phyloP scores from a whole-genome alignment of 2,329 filamentous ascomycete genomes.

The Paecilomyces variotii region DNA sequence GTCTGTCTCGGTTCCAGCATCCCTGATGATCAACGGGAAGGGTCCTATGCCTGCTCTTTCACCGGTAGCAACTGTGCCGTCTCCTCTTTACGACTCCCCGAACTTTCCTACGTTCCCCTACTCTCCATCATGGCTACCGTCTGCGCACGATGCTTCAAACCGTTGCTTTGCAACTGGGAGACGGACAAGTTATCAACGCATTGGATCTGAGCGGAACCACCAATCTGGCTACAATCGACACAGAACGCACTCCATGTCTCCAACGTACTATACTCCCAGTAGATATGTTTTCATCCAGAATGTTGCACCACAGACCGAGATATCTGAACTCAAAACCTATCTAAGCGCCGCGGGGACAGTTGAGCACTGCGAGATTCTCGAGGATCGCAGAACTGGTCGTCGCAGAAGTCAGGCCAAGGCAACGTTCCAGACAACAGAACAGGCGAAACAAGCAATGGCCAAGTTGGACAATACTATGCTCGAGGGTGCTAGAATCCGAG shows the following conservation, averaged over 20 bases:
- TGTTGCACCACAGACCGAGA: conserved; percentile 21
- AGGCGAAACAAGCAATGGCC: conserved; percentile 26
- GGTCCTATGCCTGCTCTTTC: not conserved
- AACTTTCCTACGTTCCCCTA: not conserved
- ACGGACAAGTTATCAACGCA: not conserved
- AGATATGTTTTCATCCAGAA: conserved; percentile 17
- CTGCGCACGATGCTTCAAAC: not conserved
- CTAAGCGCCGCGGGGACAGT: conserved; percentile 22
- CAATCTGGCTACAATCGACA: not conserved
- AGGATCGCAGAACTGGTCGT: conserved; percentile 13
- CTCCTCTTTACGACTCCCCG: not conserved
- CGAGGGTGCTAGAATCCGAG: conserved; percentile 24
- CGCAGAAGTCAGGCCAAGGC: conserved; percentile 20
- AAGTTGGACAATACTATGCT: conserved; percentile 27
- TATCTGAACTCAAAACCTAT: conserved; percentile 18
- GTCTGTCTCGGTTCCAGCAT: not conserved
- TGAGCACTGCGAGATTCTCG: conserved; percentile 24
- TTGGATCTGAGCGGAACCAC: not conserved
- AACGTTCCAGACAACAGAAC: conserved; percentile 25
- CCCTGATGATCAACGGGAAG: not conserved
- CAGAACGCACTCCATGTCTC: not conserved
- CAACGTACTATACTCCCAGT: conserved; percentile 1
- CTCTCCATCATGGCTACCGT: not conserved
- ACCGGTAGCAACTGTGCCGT: not conserved
- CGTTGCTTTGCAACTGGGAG: not conserved